Evolutionary conservation across 2,329 filamentous ascomycete genomes (phyloP).

Genomic region (Trichoderma aggressivum): DNA sequence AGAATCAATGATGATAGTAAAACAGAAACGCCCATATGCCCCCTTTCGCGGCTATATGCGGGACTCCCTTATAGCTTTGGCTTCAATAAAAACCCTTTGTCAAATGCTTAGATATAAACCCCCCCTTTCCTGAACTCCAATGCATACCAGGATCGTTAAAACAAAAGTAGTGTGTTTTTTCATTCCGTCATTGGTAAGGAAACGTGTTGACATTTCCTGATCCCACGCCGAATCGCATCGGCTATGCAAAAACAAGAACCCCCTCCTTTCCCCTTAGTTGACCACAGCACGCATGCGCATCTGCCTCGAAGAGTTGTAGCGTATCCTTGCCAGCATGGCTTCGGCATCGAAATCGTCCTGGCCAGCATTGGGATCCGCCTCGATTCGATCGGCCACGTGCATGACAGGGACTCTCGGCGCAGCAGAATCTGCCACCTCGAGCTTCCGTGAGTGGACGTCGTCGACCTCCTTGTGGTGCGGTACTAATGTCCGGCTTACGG

Average conservation of each 20-base stretch:
- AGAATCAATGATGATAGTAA: not conserved
- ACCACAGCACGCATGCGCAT: slow-evolving; percentile 32
- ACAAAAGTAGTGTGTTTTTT: slow-evolving; percentile 7
- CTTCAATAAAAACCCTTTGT: slow-evolving; percentile 7
- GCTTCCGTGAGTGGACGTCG: slow-evolving; percentile 26
- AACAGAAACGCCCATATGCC: slow-evolving; percentile 17
- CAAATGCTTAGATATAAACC: slow-evolving; percentile 13
- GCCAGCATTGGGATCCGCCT: slow-evolving; percentile 35
- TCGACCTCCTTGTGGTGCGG: slow-evolving; percentile 29
- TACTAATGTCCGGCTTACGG: slow-evolving; percentile 47
- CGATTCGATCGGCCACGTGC: slow-evolving; percentile 28
- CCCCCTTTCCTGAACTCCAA: slow-evolving; percentile 17
- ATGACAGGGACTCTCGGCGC: slow-evolving; percentile 22
- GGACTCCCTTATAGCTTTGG: slow-evolving; percentile 5
- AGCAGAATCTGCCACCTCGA: slow-evolving; percentile 22
- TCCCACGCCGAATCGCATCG: slow-evolving; percentile 2
- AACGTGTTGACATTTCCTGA: slow-evolving; percentile 7
- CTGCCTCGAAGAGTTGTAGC: slow-evolving; percentile 42
- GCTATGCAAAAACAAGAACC: slow-evolving; percentile 8
- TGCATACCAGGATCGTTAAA: slow-evolving; percentile 20
- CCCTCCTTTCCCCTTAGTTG: not conserved
- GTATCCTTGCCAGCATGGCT: slow-evolving; percentile 37
- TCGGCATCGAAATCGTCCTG: slow-evolving; percentile 44
- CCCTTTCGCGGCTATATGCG: slow-evolving; percentile 14
- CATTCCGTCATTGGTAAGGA: slow-evolving; percentile 17